Evolutionary conservation across 2,329 filamentous ascomycete genomes (phyloP).

Genomic region (Botrytis elliptica): DNA sequence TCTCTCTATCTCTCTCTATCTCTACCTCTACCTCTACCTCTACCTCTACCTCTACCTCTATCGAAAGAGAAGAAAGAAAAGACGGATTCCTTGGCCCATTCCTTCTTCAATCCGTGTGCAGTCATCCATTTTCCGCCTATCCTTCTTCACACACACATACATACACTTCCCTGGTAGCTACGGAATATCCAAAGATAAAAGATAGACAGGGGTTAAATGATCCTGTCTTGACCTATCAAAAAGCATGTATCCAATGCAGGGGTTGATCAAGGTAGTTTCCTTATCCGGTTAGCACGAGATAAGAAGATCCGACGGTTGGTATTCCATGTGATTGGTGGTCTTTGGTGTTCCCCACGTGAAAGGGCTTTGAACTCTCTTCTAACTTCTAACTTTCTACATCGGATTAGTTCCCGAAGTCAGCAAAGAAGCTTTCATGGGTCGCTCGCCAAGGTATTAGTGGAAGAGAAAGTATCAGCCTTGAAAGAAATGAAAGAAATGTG

Average conservation of each 20-base stretch:
- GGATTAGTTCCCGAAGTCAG: neutral
- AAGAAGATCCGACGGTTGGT: constrained; percentile 9
- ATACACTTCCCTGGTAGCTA: neutral
- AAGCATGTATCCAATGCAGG: neutral
- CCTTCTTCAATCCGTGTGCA: neutral
- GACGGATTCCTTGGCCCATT: neutral
- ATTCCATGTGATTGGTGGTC: neutral
- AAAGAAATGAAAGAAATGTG: neutral
- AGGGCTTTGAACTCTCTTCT: neutral
- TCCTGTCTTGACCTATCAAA: constrained; percentile 3
- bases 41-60: neutral
- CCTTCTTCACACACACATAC: neutral
- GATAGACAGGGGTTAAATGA: neutral
- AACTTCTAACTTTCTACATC: too few relatives aligned
- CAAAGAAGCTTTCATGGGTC: neutral
- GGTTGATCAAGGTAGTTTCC: neutral
- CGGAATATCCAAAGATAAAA: neutral
- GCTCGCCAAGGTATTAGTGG: neutral
- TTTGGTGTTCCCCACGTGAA: neutral
- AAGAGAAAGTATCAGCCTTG: neutral
- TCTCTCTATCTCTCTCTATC: neutral
- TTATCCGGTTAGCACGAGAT: neutral
- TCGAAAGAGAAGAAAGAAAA: neutral
- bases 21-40: neutral
- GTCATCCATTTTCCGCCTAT: neutral